Conservation (phyloP, 1,139 yeast species). For the Hyphopichia wangnamkhiaoensis region DNA sequence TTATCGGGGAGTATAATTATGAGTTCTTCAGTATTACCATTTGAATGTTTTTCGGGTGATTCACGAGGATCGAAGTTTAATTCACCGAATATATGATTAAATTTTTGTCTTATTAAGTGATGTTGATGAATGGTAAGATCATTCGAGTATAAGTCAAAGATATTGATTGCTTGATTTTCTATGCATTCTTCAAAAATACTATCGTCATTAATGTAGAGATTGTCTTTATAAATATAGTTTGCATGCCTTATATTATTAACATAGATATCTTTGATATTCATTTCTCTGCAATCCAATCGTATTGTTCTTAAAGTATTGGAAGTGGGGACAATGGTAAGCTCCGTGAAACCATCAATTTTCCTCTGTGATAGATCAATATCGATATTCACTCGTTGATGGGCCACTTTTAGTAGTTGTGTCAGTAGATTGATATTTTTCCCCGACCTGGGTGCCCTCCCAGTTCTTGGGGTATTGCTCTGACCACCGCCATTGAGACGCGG, state of each 20-base stretch:
- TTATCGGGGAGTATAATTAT: slow-evolving; percentile 71
- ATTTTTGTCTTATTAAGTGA: slow-evolving; percentile 63
- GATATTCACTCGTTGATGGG: slow-evolving; percentile 68
- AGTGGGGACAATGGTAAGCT: slow-evolving; percentile 74
- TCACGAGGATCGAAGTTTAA: slow-evolving; percentile 36
- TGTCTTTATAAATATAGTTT: slow-evolving; percentile 41
- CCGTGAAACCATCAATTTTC: slow-evolving; percentile 71
- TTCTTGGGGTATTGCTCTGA: slow-evolving; percentile 18
- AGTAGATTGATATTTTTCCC: slow-evolving; percentile 25
- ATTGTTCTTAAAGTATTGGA: slow-evolving; percentile 58
- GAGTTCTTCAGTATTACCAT: slow-evolving; percentile 69
- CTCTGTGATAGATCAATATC: slow-evolving; percentile 65
- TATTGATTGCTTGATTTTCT: slow-evolving; percentile 24
- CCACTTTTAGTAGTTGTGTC: slow-evolving; percentile 52
- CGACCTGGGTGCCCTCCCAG: slow-evolving; percentile 19
- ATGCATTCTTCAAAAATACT: slow-evolving; percentile 23
- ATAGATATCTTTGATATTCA: slow-evolving; percentile 60
- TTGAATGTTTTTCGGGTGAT: slow-evolving; percentile 14
- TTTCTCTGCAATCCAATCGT: slow-evolving; percentile 79
- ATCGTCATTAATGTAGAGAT: slow-evolving; percentile 41
- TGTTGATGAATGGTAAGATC: slow-evolving; percentile 56
- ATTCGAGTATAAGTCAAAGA: slow-evolving; percentile 45
- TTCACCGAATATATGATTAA: slow-evolving; percentile 62
- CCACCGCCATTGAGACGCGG: slow-evolving; percentile 12
- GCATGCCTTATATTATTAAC: slow-evolving; percentile 50